Conservation (phyloP, 2,329 filamentous ascomycete species). For the Colletotrichum horii region DNA sequence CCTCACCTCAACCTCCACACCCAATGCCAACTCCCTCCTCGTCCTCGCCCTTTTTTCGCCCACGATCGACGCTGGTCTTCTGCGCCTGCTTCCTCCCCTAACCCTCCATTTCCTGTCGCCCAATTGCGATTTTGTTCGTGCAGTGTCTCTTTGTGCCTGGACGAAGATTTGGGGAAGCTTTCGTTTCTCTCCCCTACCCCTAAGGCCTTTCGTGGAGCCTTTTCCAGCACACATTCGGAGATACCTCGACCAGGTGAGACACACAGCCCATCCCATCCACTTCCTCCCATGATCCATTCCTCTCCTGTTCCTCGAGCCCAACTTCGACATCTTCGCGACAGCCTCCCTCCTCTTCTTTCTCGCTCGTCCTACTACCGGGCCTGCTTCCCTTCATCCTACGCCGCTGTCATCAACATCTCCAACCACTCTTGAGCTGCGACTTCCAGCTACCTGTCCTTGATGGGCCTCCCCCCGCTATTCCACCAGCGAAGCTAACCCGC, state of each 20-base stretch:
- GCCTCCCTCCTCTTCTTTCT: background rate
- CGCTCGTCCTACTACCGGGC: background rate
- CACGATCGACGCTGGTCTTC: slow-evolving; percentile 26
- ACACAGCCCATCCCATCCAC: slow-evolving; percentile 11
- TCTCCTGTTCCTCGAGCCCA: slow-evolving; percentile 4
- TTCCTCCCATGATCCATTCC: background rate
- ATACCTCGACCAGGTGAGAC: slow-evolving; percentile 19
- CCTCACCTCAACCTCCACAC: slow-evolving; percentile 32
- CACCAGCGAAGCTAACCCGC: slow-evolving; percentile 13
- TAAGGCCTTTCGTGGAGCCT: background rate
- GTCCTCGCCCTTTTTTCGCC: slow-evolving; percentile 31
- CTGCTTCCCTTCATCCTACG: background rate
- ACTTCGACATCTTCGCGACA: background rate
- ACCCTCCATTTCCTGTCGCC: slow-evolving; percentile 38
- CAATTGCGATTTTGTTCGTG: slow-evolving; percentile 42
- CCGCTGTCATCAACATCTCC: background rate
- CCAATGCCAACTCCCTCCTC: slow-evolving; percentile 29
- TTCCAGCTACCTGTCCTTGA: slow-evolving; percentile 18
- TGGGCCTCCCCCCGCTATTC: slow-evolving; percentile 5
- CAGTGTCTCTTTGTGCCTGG: slow-evolving; percentile 8
- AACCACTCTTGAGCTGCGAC: background rate
- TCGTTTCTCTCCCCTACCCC: slow-evolving; percentile 14
- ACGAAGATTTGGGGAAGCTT: slow-evolving; percentile 14
- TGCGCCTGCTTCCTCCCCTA: slow-evolving; percentile 23
- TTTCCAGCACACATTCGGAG: background rate